Evolutionary conservation across 345 rosid species (phyloP).

Genomic region (Euphorbia peplus): DNA sequence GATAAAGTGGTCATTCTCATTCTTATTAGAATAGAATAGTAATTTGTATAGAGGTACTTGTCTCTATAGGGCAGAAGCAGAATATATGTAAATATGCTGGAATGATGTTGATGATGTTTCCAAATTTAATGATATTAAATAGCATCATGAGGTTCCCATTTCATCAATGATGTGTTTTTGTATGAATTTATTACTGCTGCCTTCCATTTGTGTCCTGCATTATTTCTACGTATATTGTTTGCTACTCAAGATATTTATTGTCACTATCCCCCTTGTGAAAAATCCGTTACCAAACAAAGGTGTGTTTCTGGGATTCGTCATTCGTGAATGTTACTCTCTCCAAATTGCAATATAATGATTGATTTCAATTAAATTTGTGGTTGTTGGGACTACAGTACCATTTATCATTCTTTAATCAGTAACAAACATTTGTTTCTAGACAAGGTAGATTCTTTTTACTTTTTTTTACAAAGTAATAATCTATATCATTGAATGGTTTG

Average conservation of each 20-base stretch:
- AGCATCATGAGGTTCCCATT: neutral
- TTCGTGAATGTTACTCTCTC: too few relatives aligned
- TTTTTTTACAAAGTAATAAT: too few relatives aligned
- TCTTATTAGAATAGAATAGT: conserved; percentile 18
- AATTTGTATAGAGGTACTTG: conserved; percentile 16
- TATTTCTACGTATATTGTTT: neutral
- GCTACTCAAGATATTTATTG: neutral
- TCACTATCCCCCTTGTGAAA: neutral
- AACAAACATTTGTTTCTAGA: too few relatives aligned
- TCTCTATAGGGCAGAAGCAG: conserved; percentile 14
- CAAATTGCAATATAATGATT: too few relatives aligned
- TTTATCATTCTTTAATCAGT: too few relatives aligned
- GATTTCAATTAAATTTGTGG: too few relatives aligned
- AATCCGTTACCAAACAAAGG: too few relatives aligned
- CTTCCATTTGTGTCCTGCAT: neutral
- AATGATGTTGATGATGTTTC: conserved; percentile 10
- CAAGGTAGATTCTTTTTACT: too few relatives aligned
- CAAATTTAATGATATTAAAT: neutral
- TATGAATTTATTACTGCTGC: neutral
- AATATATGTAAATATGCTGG: conserved; percentile 15
- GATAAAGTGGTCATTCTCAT: conserved; percentile 7
- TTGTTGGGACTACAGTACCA: too few relatives aligned
- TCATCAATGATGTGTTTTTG: neutral
- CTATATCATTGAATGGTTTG: too few relatives aligned
- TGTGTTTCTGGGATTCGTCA: too few relatives aligned